Evolutionary conservation across 306 rosid genomes (phyloP).

Genomic region (Quercus berberidifolia): DNA sequence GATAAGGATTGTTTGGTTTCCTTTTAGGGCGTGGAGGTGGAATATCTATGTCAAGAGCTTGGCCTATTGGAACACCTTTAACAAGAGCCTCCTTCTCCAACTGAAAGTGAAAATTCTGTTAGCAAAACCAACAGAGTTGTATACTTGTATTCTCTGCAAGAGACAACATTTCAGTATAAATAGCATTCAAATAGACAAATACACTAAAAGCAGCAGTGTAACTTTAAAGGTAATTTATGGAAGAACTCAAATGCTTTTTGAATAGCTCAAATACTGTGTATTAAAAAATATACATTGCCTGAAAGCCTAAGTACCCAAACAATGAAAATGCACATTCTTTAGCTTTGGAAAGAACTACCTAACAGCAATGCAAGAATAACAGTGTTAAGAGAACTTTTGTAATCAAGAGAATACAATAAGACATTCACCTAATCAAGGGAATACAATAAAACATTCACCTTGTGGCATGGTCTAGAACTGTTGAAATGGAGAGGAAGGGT

Average conservation of each 20-base stretch:
- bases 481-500: constrained; percentile 19
- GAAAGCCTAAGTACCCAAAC: not conserved
- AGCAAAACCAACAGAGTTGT: constrained; percentile 7
- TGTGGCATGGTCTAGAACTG: constrained; percentile 16
- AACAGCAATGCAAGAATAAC: constrained; percentile 8
- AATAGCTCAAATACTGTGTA: constrained; percentile 9
- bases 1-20: constrained; percentile 92
- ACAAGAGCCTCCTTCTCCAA: constrained; percentile 85
- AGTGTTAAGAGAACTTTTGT: constrained; percentile 13
- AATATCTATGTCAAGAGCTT: constrained; percentile 75
- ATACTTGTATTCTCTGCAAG: constrained; percentile 11
- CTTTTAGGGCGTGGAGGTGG: constrained; percentile 99
- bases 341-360: not conserved
- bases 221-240: not conserved
- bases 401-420: no score
- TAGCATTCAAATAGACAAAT: constrained; percentile 1
- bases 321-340: not conserved
- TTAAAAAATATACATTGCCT: constrained; percentile 6
- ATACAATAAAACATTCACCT: constrained; percentile 3
- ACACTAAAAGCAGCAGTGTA: not conserved
- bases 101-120: constrained; percentile 43
- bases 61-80: constrained; percentile 71
- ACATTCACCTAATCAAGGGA: constrained; percentile 6
- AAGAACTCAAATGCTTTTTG: constrained; percentile 16
- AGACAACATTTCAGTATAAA: constrained; percentile 5